Evolutionary conservation across 2,329 filamentous ascomycete species (phyloP), one percentile per base, ranked within the genome.

Genomic region (Microsporum canis): DNA sequence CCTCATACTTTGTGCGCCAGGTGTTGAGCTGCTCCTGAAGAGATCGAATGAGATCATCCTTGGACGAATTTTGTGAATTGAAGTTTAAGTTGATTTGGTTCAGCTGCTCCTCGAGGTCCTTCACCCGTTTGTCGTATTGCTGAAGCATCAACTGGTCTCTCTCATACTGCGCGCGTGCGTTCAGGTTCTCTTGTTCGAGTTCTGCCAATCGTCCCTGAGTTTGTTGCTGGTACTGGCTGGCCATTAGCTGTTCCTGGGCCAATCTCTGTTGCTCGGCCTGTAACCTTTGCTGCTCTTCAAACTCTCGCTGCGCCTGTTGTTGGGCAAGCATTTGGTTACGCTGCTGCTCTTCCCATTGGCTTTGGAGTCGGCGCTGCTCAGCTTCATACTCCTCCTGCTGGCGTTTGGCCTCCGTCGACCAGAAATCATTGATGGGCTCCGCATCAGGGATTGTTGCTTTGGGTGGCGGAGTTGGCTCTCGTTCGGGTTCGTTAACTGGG

Each of bases 21-120:
- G 91, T 96, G 74, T 96, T 96, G 66, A 97, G 88, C 76, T 97
- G 94, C 76, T 97, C 94, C 71, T 97, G 94, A 23, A 99, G 79
- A 1, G 94, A 87, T 29, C 87, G 82, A 68, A 99, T 91, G 74
- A 97, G 92, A 67, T 97, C 94, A 69, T 99, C 94, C 72, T 91
- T 95, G 71, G 91, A 96, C 39, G 82, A 78, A 59, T 88, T 85
- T 71, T 97, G 94, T 73, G 96, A 87, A 47, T 88, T 86, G 68
- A 89, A 87, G 72, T 91, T 96, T 67, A 81, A 83, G 68, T 90
- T 88, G 59, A 97, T 81, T 66, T 95, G 88, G 55, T 81, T 77
- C 64, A 99, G 82, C 75, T 99, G 94, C 60, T 85, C 84, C 74
- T 99, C 94, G 10, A 99, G 78, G 23, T 89, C 88, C 78, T 96